phyloP scores from a whole-genome alignment of 192 early-diverging fungal genomes.

The Rhizophlyctis rosea region DNA sequence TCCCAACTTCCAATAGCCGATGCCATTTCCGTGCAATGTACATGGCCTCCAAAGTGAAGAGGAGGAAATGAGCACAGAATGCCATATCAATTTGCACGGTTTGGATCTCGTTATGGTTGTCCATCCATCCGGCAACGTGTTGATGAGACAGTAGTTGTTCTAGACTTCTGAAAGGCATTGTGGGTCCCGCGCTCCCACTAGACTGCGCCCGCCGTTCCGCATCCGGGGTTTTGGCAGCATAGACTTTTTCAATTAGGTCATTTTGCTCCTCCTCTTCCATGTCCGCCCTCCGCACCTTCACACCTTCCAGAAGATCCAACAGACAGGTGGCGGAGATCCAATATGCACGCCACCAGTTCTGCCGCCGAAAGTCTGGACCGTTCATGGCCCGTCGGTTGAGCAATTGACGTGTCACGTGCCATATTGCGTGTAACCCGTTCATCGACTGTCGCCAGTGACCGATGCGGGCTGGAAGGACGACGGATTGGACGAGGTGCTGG shows the following conservation, averaged over 20 bases:
- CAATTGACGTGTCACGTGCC: slow-evolving; percentile 26
- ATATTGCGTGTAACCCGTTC: slow-evolving; percentile 26
- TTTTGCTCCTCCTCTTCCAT: slow-evolving; percentile 2
- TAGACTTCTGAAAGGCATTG: slow-evolving; percentile 15
- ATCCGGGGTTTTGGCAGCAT: slow-evolving; percentile 3
- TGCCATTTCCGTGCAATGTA: slow-evolving; percentile 17
- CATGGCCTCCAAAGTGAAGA: slow-evolving; percentile 29
- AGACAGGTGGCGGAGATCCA: slow-evolving; percentile 31
- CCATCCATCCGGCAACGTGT: slow-evolving; percentile 21
- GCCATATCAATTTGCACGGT: slow-evolving; percentile 13
- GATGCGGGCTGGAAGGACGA: slow-evolving; percentile 35
- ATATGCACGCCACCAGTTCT: slow-evolving; percentile 38
- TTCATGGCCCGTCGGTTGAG: slow-evolving; percentile 12
- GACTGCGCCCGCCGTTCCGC: background rate
- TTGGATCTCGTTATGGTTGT: slow-evolving; percentile 18
- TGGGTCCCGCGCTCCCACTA: slow-evolving; percentile 2
- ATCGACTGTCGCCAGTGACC: slow-evolving; percentile 31
- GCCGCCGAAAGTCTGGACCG: slow-evolving; percentile 27
- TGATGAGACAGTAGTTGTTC: slow-evolving; percentile 16
- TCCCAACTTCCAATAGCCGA: slow-evolving; percentile 17
- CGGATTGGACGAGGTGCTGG: slow-evolving; percentile 41
- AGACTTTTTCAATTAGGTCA: background rate
- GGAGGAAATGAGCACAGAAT: slow-evolving; percentile 8
- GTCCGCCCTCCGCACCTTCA: slow-evolving; percentile 15
- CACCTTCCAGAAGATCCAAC: slow-evolving; percentile 33